phyloP scores from a whole-genome alignment of 1,284 basidiomycete genomes.

The Volvariella surrecta region DNA sequence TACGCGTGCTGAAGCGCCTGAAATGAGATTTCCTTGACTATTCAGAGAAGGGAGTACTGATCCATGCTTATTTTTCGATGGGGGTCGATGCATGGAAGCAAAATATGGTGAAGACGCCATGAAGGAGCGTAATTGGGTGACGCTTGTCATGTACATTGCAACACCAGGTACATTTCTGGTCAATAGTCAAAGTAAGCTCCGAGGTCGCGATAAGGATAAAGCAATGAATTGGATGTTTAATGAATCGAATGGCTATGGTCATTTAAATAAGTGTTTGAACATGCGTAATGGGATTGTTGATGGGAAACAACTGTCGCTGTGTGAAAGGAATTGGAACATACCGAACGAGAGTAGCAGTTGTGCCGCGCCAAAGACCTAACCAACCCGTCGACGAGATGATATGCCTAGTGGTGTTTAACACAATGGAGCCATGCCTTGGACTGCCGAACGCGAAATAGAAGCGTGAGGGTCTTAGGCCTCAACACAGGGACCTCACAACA shows the following conservation, averaged over 20 bases:
- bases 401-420: slow-evolving; percentile 45
- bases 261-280: too few species aligned
- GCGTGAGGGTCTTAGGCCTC: slow-evolving; percentile 2
- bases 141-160: slow-evolving; percentile 83
- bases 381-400: slow-evolving; percentile 58
- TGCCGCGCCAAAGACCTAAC: slow-evolving; percentile 80
- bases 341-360: slow-evolving; percentile 75
- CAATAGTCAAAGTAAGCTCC: too few species aligned
- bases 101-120: slow-evolving; percentile 67
- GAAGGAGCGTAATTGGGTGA: slow-evolving; percentile 68
- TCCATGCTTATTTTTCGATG: slow-evolving; percentile 19
- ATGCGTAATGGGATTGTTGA: too few species aligned
- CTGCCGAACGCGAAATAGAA: slow-evolving; percentile 5
- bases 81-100: slow-evolving; percentile 24
- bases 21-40: slow-evolving; percentile 77
- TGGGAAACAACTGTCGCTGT: too few species aligned
- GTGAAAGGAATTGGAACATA: slow-evolving; percentile 15
- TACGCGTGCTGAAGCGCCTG: slow-evolving; percentile 83
- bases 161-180: slow-evolving; percentile 92
- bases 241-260: too few species aligned
- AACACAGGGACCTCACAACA: slow-evolving; percentile 1
- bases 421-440: slow-evolving; percentile 26
- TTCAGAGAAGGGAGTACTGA: slow-evolving; percentile 75
- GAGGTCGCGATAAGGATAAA: background rate
- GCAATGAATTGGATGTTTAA: slow-evolving; percentile 1